Evolutionary conservation across 169 alveolate genomes (phyloP), one percentile per base, ranked within the genome.

Genomic region (Haemoproteus tartakovskyi): DNA sequence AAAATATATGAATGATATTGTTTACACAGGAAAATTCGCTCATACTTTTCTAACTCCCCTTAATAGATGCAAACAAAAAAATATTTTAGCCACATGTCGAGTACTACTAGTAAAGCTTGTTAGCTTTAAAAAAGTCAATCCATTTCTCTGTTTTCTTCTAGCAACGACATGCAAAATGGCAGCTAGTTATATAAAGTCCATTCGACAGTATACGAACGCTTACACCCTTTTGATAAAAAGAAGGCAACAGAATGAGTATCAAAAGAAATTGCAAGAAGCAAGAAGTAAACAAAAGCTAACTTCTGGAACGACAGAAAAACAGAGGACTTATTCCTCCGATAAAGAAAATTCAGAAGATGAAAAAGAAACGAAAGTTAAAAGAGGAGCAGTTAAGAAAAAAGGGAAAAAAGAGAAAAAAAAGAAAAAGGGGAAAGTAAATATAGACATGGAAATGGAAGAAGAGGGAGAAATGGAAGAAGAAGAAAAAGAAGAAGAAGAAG

Each of bases 131-230:
- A 57, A 74, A 4, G 27, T 54, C 5, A 74, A 74, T 50, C 84
- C 84, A 0, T 74, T 74, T 18, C 18, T 74, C 16, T 12, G 54
- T 8, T 74, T 48, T 61, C 41, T 74, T 3, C 54, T 74, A 14
- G 84, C 63, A 8, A 56, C 54, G 14, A 45, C 59, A 12, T 74
- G 84, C 30, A 74, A 74, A 18, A n/a, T 74, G 2, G 54, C 84
- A 3, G 43, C 63, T 38, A 74, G 54, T 74, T 27, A 48, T 16
- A 38, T 33, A 2, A 56, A 74, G 18, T 59, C 84, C 0, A 62
- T 74, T 2, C 84, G 59, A 9, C 78, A 74, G 41, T 57, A 30
- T 50, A 74, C 84, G 1, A 36, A 78, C 14, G 84, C 84, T 30
- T 74, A 74, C 36, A 60, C 78, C 3, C 59, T 74, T 59, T 18